Conservation (phyloP, 208 protist species). For the Trypanosoma scelopori region DNA sequence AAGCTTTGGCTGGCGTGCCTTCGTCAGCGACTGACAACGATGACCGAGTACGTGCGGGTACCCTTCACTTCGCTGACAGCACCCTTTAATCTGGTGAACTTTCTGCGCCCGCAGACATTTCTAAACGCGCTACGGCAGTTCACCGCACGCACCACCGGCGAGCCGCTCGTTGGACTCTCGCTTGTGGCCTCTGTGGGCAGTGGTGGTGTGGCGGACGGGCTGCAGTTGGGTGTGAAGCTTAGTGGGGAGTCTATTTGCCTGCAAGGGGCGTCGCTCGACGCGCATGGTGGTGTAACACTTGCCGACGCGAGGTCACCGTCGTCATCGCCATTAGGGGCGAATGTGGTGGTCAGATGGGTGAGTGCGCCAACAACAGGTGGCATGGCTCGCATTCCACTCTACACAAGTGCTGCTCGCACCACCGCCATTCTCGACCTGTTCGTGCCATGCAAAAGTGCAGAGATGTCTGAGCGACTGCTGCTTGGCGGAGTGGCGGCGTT, state of each 20-base stretch:
- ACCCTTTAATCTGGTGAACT: conserved; percentile 73
- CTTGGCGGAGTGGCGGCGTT: conserved; percentile 76
- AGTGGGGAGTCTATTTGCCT: conserved; percentile 62
- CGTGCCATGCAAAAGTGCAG: conserved; percentile 39
- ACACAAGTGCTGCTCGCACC: conserved; percentile 58
- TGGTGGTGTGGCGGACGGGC: conserved; percentile 23
- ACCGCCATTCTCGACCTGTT: conserved; percentile 52
- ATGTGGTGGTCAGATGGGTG: conserved; percentile 71
- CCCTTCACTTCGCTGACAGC: conserved; percentile 43
- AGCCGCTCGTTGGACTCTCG: conserved; percentile 80
- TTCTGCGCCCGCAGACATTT: conserved; percentile 94
- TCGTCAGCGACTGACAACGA: conserved; percentile 52
- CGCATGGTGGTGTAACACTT: conserved; percentile 35
- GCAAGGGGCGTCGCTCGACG: conserved; percentile 63
- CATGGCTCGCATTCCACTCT: conserved; percentile 62
- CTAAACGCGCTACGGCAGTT: conserved; percentile 95
- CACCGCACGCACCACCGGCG: conserved; percentile 75
- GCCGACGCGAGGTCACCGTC: conserved; percentile 65
- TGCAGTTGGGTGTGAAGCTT: conserved; percentile 46
- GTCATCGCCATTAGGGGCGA: conserved; percentile 40
- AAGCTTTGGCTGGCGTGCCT: conserved; percentile 86
- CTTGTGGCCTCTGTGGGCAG: conserved; percentile 46
- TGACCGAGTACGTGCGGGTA: conserved; percentile 32
- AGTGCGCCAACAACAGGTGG: conserved; percentile 19
- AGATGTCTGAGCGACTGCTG: conserved; percentile 28